Percentiles rank a stretch among this genome's conserved stretches.
Conservation (phyloP, 345 rosid genomes). For the Eutrema heterophyllum region DNA sequence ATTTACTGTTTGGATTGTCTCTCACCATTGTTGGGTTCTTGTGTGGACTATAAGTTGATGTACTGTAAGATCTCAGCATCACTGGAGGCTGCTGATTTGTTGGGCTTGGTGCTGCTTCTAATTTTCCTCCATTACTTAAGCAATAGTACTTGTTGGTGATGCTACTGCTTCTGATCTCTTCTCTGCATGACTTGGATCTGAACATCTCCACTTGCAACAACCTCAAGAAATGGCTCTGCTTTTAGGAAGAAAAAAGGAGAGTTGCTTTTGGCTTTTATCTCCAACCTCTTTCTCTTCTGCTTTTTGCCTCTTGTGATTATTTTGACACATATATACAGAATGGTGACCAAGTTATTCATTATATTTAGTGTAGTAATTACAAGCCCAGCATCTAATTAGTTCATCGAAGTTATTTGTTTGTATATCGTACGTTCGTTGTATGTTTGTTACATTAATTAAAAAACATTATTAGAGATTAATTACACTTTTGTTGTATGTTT, state of each 20-base stretch:
- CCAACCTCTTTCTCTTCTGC: constrained; percentile 43
- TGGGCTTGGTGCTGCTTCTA: constrained; percentile 8
- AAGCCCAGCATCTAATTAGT: neutral
- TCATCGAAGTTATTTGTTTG: neutral
- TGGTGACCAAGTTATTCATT: neutral
- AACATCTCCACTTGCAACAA: constrained; percentile 20
- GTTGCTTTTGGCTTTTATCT: constrained; percentile 45
- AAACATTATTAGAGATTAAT: neutral
- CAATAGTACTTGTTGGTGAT: constrained; percentile 21
- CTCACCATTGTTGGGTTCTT: constrained; percentile 25
- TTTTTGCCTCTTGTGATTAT: constrained; percentile 36
- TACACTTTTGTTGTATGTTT: constrained; percentile 4
- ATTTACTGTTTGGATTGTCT: constrained; percentile 8
- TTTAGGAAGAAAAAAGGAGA: constrained; percentile 41
- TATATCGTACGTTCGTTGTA: neutral
- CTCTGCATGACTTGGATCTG: constrained; percentile 37
- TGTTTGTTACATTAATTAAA: neutral
- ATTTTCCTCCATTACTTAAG: neutral
- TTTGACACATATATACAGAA: neutral
- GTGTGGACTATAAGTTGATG: constrained; percentile 26
- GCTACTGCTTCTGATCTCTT: constrained; percentile 23
- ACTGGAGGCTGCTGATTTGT: constrained; percentile 21
- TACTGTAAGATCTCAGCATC: constrained; percentile 32
- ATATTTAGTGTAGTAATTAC: neutral
- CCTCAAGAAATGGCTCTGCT: constrained; percentile 15